Evolutionary conservation across 169 alveolate genomes (phyloP).

Genomic region (Toxoplasma gondii): DNA sequence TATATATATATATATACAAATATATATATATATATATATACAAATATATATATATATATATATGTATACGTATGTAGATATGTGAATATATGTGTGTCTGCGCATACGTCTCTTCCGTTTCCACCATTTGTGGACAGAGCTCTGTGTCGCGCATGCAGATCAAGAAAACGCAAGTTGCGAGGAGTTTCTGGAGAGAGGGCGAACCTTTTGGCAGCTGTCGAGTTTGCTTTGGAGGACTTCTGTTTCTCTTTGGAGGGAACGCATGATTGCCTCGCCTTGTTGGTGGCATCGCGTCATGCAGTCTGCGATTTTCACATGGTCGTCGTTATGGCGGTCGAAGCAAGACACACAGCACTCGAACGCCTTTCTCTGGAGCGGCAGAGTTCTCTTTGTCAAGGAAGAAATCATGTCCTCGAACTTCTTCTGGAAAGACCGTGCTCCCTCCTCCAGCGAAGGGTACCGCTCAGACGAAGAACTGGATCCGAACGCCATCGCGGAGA

Average conservation of each 20-base stretch:
- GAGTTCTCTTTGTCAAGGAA: not conserved
- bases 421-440: constrained; percentile 31
- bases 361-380: constrained; percentile 44
- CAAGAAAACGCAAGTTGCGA: not conserved
- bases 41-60: not conserved
- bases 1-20: too few species aligned
- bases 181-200: not conserved
- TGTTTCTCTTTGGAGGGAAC: constrained; percentile 33
- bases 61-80: not conserved
- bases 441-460: constrained; percentile 49
- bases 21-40: not conserved
- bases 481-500: not conserved
- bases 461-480: not conserved
- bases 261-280: constrained; percentile 6
- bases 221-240: constrained; percentile 51
- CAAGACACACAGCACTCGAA: constrained; percentile 56
- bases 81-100: not conserved
- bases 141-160: not conserved
- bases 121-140: not conserved
- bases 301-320: constrained; percentile 38
- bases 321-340: constrained; percentile 44
- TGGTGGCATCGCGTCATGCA: constrained; percentile 52
- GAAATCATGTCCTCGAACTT: constrained; percentile 49
- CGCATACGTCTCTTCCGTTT: not conserved
- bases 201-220: constrained; percentile 51